Evolutionary conservation across 176 grass and related monocot genomes (phyloP).

Genomic region (Puya raimondii): DNA sequence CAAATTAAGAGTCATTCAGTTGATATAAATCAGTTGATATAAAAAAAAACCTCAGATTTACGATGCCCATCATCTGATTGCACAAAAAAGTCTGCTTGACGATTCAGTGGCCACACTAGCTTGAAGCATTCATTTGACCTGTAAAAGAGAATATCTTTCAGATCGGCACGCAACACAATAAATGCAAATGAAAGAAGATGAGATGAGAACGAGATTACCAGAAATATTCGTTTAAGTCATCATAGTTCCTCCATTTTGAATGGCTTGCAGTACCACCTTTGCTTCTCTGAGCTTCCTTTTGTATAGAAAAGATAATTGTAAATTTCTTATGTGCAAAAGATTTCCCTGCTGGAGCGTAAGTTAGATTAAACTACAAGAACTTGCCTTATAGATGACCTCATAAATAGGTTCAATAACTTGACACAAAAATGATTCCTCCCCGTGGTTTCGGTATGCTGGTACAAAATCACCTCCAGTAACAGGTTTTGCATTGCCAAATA

Average conservation of each 20-base stretch:
- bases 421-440: conserved; percentile 50
- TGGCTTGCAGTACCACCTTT: conserved; percentile 67
- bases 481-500: conserved; percentile 13
- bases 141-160: conserved; percentile 20
- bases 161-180: conserved; percentile 2
- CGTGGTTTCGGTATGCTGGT: conserved; percentile 24
- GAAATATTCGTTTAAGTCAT: conserved; percentile 95
- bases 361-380: conserved; percentile 16
- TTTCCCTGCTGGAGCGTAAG: not conserved
- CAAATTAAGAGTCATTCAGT: conserved; percentile 1
- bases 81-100: conserved; percentile 37
- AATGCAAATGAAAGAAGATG: conserved; percentile 19
- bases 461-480: conserved; percentile 20
- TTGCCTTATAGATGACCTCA: conserved; percentile 61
- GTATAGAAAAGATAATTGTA: conserved; percentile 29
- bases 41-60: conserved; percentile 36
- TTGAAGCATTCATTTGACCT: conserved; percentile 85
- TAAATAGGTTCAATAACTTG: conserved; percentile 73
- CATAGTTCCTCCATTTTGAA: conserved; percentile 97
- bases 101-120: conserved; percentile 58
- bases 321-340: not conserved
- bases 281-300: conserved; percentile 62
- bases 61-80: not conserved
- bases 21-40: conserved; percentile 6
- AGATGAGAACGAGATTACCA: conserved; percentile 46